Evolutionary conservation across 305 asterid species (phyloP), one percentile per base, ranked within the genome.

Genomic region (Solanum hybrid): DNA sequence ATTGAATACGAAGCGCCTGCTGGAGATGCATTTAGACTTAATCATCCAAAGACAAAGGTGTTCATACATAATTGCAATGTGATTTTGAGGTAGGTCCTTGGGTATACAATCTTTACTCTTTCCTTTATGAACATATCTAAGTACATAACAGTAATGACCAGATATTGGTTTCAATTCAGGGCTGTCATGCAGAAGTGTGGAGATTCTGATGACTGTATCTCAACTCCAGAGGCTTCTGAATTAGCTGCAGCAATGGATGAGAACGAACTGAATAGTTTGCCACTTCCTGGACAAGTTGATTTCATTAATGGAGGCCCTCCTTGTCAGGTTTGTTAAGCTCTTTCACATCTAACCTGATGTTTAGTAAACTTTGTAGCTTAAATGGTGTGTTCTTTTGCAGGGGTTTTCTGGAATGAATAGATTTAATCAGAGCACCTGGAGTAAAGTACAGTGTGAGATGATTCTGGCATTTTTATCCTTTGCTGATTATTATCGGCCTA

Each of bases 1-100:
- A 97, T 97, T 89, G 99, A 97, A 93, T 97, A 97, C 86, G 99
- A 97, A 80, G 98, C 92, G 77, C 94, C 99, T 79, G 99, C 99
- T 87, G 99, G 96, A 91, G 97, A 95, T 91, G 99, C 99, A 76
- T 97, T 97, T 93, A 97, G 88, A 92, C 98, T 97, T 91, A 97
- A 97, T 93, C 98, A 97, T 91, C 98, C 98, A 7, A 95, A 88
- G 90, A 91, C 99, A 11, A 86, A 90, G 87, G 98, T 95, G 84
- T 95, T 97, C 89, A 93, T 97, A 67, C 95, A 95, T 89, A 96
- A 97, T 89, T 97, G 99, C 94, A 97, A 95, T 88, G 99, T 97
- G 86, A 95, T 97, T 92, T 92, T 97, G 92, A 96, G 99, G 99
- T 96, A 91, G 79, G 39, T 76, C 88, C 89, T 74, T 87, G 39